Evolutionary conservation across 148 eudicot genomes (phyloP).

Genomic region (Euryodendron excelsum): DNA sequence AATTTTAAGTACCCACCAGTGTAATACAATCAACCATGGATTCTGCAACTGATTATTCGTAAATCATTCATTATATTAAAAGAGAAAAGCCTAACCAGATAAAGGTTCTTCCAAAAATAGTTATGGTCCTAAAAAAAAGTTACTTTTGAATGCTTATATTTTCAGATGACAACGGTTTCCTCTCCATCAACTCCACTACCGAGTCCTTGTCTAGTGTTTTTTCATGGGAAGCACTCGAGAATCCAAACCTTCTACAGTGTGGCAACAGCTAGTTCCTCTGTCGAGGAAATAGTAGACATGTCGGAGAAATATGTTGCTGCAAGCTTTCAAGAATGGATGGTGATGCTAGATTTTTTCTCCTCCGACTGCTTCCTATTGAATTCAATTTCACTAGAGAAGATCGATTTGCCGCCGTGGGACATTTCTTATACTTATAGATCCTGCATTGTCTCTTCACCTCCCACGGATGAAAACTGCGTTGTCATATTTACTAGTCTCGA

Average conservation of each 20-base stretch:
- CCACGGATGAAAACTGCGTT: too few species aligned
- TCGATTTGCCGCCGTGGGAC: neutral
- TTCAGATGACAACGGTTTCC: neutral
- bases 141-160: too few species aligned
- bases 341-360: neutral
- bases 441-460: neutral
- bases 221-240: neutral
- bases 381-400: neutral
- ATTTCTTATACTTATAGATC: fast-evolving
- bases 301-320: neutral
- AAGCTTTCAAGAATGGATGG: neutral
- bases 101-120: too few species aligned
- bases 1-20: too few species aligned
- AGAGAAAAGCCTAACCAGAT: too few species aligned
- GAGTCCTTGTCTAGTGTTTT: neutral
- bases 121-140: too few species aligned
- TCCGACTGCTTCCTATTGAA: neutral
- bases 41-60: too few species aligned
- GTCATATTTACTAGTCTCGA: too few species aligned
- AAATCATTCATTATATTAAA: too few species aligned
- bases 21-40: too few species aligned
- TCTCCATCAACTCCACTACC: neutral
- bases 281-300: neutral
- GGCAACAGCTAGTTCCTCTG: too few species aligned
- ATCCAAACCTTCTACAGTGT: neutral